Conservation (phyloP, 139 green algal species). For the Picochlorum sp. region DNA sequence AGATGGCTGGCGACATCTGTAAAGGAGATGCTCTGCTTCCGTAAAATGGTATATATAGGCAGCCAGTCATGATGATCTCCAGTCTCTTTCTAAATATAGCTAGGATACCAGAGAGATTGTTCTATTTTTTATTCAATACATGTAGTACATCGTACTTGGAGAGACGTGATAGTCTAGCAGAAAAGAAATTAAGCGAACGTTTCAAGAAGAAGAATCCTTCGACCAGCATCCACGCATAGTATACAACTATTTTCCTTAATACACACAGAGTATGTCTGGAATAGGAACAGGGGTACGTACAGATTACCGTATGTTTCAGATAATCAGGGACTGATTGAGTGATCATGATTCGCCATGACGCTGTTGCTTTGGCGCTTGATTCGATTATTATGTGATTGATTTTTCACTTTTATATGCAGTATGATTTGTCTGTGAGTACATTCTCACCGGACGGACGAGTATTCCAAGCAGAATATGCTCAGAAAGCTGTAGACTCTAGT, state of each 20-base stretch:
- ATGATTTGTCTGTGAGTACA: slow-evolving; percentile 93
- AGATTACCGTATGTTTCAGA: background rate
- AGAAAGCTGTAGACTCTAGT: slow-evolving; percentile 97
- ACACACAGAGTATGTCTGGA: slow-evolving; percentile 50
- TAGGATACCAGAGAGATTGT: too few relatives aligned
- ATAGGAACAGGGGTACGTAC: slow-evolving; percentile 70
- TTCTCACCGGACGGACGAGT: slow-evolving; percentile 95
- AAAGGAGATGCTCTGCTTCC: too few relatives aligned
- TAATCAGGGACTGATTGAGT: background rate
- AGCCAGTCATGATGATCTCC: too few relatives aligned
- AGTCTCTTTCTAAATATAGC: too few relatives aligned
- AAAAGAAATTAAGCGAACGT: too few relatives aligned
- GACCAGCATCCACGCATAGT: background rate
- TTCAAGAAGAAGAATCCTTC: too few relatives aligned
- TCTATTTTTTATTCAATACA: too few relatives aligned
- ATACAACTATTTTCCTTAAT: background rate
- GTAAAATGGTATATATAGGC: too few relatives aligned
- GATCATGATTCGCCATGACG: background rate
- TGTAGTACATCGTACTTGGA: too few relatives aligned
- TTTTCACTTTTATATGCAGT: slow-evolving; percentile 44
- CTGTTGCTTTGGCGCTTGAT: background rate
- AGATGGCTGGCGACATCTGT: too few relatives aligned
- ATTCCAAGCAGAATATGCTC: slow-evolving; percentile 97
- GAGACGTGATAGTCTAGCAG: too few relatives aligned
- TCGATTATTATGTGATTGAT: background rate